Conservation (phyloP, 495 filamentous ascomycete species). For the Cenococcum geophilum region DNA sequence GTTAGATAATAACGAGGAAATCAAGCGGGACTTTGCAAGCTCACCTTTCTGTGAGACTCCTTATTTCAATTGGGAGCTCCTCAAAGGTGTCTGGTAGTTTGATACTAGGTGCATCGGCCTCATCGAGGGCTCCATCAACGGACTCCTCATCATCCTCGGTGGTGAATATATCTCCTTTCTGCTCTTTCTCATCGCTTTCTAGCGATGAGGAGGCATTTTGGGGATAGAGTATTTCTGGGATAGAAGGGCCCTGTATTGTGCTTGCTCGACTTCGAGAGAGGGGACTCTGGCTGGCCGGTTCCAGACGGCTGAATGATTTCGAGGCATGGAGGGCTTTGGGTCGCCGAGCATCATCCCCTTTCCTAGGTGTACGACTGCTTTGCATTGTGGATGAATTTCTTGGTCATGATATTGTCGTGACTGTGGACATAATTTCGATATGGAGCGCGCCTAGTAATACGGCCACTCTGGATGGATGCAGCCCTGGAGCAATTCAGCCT, state of each 20-base stretch:
- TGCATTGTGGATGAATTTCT: not conserved
- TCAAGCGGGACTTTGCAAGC: not conserved
- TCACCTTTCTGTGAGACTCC: constrained; percentile 82
- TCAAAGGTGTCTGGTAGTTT: constrained; percentile 62
- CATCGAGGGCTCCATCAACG: constrained; percentile 49
- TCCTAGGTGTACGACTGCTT: not conserved
- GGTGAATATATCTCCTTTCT: constrained; percentile 41
- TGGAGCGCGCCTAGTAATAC: not conserved
- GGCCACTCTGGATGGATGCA: not conserved
- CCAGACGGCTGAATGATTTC: constrained; percentile 53
- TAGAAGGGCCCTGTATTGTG: constrained; percentile 53
- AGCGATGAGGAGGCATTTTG: constrained; percentile 24
- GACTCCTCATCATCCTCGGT: constrained; percentile 40
- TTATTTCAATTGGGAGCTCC: constrained; percentile 85
- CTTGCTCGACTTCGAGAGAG: constrained; percentile 52
- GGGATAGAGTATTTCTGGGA: constrained; percentile 41
- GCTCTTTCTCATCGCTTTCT: constrained; percentile 26
- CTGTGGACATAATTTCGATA: not conserved
- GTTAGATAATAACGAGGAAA: not conserved
- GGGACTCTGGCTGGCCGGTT: constrained; percentile 40
- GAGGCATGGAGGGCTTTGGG: constrained; percentile 40
- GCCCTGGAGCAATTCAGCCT: too few species aligned
- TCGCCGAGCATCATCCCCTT: constrained; percentile 29
- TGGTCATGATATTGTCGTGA: not conserved
- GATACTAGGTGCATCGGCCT: constrained; percentile 30